These are phyloP conservation scores for Acorus gramineus DNA, from an alignment of 106 monocot genomes.

Conservation along the genomic window DNA sequence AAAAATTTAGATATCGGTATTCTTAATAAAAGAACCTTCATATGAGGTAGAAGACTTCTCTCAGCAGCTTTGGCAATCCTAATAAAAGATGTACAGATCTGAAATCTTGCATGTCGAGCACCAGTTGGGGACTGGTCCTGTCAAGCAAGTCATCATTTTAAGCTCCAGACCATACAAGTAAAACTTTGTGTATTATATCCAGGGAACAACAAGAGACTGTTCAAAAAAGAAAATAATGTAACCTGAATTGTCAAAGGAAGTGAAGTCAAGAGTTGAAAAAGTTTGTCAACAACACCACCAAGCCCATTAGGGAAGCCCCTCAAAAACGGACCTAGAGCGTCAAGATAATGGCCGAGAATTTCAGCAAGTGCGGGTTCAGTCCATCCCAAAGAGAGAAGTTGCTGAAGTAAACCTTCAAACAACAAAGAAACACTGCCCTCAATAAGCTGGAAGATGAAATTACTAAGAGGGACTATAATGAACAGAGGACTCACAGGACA, in stretches of 20 bases:
- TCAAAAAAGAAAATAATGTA: not conserved
- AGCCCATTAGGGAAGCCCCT: slow-evolving; percentile 65
- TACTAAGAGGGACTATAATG: not conserved
- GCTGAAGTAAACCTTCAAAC: slow-evolving; percentile 69
- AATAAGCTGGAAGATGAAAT: slow-evolving; percentile 5
- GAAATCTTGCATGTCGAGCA: slow-evolving; percentile 81
- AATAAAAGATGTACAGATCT: slow-evolving; percentile 89
- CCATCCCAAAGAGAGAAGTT: slow-evolving; percentile 69
- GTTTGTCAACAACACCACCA: slow-evolving; percentile 72
- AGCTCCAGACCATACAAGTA: too few relatives aligned
- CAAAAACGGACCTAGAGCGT: slow-evolving; percentile 75
- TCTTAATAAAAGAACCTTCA: slow-evolving; percentile 48
- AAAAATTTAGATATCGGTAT: slow-evolving; percentile 1
- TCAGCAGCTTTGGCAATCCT: slow-evolving; percentile 88
- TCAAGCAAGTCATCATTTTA: not conserved
- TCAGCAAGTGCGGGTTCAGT: slow-evolving; percentile 55
- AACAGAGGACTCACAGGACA: slow-evolving; percentile 5
- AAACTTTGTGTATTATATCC: too few relatives aligned
- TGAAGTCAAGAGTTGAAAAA: slow-evolving; percentile 89
- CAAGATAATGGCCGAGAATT: slow-evolving; percentile 68
- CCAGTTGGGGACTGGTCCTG: slow-evolving; percentile 60
- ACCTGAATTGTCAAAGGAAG: slow-evolving; percentile 57
- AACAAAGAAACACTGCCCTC: slow-evolving; percentile 3
- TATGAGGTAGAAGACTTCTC: slow-evolving; percentile 84
- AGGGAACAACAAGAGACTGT: too few relatives aligned